These are phyloP conservation scores for Lentinula sp. DNA, from an alignment of 768 basidiomycete species.

Conservation along the genomic window DNA sequence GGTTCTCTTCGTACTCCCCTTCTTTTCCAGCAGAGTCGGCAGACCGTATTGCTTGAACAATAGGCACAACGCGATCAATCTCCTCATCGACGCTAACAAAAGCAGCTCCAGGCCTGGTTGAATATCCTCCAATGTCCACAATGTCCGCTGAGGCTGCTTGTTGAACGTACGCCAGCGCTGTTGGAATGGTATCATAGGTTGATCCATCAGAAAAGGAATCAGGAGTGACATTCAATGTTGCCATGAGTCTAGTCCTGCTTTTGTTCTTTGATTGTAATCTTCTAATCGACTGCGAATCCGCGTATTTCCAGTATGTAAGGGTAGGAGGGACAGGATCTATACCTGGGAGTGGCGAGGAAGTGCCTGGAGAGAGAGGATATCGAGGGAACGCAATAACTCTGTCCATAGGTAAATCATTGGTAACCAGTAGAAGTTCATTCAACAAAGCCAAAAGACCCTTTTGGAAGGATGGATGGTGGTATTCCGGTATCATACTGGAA, in stretches of 20 bases:
- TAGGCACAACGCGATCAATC: constrained; percentile 60
- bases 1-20: background rate
- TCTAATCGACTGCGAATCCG: constrained; percentile 12
- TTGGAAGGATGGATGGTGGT: constrained; percentile 54
- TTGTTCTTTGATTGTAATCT: constrained; percentile 10
- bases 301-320: constrained; percentile 44
- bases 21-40: constrained; percentile 12
- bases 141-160: constrained; percentile 64
- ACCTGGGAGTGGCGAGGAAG: constrained; percentile 17
- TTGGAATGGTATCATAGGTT: constrained; percentile 39
- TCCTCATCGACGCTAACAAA: constrained; percentile 70
- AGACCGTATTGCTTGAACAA: constrained; percentile 53
- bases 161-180: constrained; percentile 48
- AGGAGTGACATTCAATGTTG: constrained; percentile 87
- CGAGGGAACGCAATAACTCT: constrained; percentile 74
- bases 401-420: constrained; percentile 43
- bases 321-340: constrained; percentile 37
- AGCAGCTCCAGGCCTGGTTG: constrained; percentile 77
- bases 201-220: constrained; percentile 96
- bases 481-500: constrained; percentile 73
- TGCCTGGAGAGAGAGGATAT: constrained; percentile 29
- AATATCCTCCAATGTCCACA: constrained; percentile 91
- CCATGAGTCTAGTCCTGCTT: constrained; percentile 72
- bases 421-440: constrained; percentile 25
- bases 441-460: constrained; percentile 44